A percentile compares a stretch with the other conserved stretches of the same genome.
Evolutionary conservation across 768 basidiomycete genomes (phyloP).

Genomic region (Mycena galopus): DNA sequence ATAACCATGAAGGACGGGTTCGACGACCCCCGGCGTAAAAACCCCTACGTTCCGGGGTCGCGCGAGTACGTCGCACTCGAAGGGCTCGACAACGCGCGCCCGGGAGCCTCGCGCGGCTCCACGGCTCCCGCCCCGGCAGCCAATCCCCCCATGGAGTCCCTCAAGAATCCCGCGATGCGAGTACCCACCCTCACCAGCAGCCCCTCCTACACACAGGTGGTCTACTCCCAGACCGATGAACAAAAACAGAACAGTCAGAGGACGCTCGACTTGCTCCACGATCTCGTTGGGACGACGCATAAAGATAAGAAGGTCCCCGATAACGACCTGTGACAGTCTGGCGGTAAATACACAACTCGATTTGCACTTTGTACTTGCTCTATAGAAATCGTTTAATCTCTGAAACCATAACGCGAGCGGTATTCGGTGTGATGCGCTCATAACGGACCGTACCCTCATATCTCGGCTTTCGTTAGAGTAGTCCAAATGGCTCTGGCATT

Average conservation of each 20-base stretch:
- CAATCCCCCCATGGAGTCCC: background rate
- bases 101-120: background rate
- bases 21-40: background rate
- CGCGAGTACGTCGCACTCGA: conserved; percentile 19
- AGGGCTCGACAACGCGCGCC: background rate
- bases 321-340: background rate
- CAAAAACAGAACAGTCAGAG: no score
- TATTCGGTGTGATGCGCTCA: background rate
- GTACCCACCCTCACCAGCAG: background rate
- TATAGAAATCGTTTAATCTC: background rate
- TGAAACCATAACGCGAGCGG: background rate
- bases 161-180: background rate
- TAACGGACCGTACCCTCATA: no score
- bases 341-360: background rate
- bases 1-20: conserved; percentile 5
- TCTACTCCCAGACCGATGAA: background rate
- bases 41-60: conserved; percentile 32
- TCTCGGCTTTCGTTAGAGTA: no score
- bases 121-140: background rate
- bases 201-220: no score
- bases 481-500: no score
- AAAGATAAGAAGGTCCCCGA: background rate
- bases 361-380: background rate
- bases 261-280: background rate
- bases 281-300: background rate